Percentiles rank a stretch among this genome's conserved stretches.
Evolutionary conservation across 306 rosid genomes (phyloP).

Genomic region (Prunus mume): DNA sequence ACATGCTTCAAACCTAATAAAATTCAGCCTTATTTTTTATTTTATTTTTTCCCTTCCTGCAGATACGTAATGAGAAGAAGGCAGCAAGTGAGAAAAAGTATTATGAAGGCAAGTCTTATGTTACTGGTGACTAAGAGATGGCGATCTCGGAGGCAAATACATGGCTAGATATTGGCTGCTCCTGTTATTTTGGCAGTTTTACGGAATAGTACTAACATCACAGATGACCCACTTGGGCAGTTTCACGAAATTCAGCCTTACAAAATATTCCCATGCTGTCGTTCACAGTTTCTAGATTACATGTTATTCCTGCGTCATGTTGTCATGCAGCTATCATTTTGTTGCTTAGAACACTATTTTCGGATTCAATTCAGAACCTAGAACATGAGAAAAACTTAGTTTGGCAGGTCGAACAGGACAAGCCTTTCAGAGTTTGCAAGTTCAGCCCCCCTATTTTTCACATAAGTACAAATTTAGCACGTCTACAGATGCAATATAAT

Average conservation of each 20-base stretch:
- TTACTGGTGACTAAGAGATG: slow-evolving; percentile 64
- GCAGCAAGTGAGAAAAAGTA: slow-evolving; percentile 80
- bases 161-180: background rate
- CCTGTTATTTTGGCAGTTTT: slow-evolving; percentile 14
- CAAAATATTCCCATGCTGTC: background rate
- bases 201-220: slow-evolving; percentile 15
- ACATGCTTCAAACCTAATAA: background rate
- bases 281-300: slow-evolving; percentile 3
- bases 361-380: slow-evolving; percentile 6
- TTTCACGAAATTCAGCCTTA: too few relatives aligned
- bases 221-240: slow-evolving; percentile 1
- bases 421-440: slow-evolving; percentile 20
- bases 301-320: slow-evolving; percentile 4
- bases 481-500: background rate
- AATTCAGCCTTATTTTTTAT: background rate
- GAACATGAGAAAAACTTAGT: slow-evolving; percentile 13
- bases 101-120: slow-evolving; percentile 61
- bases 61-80: slow-evolving; percentile 90
- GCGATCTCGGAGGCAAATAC: background rate
- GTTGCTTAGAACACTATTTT: slow-evolving; percentile 3
- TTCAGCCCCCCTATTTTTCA: slow-evolving; percentile 9
- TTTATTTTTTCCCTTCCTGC: slow-evolving; percentile 19
- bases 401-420: background rate
- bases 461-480: background rate
- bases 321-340: slow-evolving; percentile 2